Evolutionary conservation across 306 rosid species (phyloP).

Genomic region (Dryas drummondii): DNA sequence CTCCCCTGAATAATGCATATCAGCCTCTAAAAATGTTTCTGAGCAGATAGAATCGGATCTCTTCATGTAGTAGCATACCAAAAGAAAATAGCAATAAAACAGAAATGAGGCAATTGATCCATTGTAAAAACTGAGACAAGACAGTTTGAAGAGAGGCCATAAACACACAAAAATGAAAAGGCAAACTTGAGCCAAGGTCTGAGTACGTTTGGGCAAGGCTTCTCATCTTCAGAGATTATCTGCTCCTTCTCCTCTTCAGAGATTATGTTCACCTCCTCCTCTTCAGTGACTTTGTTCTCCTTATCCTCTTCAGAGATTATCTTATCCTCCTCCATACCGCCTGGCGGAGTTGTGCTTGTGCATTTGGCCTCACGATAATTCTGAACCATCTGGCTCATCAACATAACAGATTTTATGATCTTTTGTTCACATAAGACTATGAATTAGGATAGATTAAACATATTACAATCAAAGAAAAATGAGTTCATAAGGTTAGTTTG

Average conservation of each 20-base stretch:
- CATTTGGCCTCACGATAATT: slow-evolving; percentile 55
- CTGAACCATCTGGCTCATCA: slow-evolving; percentile 73
- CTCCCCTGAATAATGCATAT: slow-evolving; percentile 22
- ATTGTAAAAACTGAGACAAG: neutral
- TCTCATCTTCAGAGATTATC: slow-evolving; percentile 53
- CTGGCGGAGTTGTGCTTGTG: slow-evolving; percentile 30
- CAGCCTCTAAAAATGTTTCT: slow-evolving; percentile 38
- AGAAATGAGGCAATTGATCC: neutral
- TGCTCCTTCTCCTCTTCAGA: slow-evolving; percentile 51
- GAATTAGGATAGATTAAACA: neutral
- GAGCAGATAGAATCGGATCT: slow-evolving; percentile 48
- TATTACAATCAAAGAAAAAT: neutral
- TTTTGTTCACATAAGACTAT: slow-evolving; percentile 14
- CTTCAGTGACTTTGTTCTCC: neutral
- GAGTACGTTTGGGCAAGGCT: slow-evolving; percentile 39
- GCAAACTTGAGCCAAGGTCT: slow-evolving; percentile 12
- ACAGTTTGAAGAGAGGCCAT: neutral
- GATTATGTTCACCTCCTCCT: slow-evolving; percentile 52
- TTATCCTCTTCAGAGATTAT: slow-evolving; percentile 48
- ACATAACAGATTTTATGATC: slow-evolving; percentile 17
- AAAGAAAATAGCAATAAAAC: neutral
- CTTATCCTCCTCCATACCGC: slow-evolving; percentile 45
- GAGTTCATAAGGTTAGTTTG: neutral
- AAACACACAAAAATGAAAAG: neutral
- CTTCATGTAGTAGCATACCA: slow-evolving; percentile 31